Conservation (phyloP, 345 rosid species). For the Rhizophora apiculata region DNA sequence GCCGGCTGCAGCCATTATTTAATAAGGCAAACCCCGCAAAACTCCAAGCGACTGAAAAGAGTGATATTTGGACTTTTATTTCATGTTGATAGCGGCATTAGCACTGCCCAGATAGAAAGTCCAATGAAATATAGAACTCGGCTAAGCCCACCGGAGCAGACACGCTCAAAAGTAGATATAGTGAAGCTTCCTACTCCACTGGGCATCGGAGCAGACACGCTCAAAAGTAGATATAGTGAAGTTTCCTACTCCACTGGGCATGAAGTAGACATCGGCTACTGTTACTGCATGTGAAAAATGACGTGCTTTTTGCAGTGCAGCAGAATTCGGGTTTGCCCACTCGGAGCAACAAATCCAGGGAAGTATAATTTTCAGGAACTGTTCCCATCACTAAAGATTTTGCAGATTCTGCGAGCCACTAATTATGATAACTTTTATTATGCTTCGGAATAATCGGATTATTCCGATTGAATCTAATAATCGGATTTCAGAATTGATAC, state of each 20-base stretch:
- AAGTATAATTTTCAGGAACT: too few relatives aligned
- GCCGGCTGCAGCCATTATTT: not conserved
- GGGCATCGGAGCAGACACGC: too few relatives aligned
- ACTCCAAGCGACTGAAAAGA: not conserved
- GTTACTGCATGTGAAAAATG: not conserved
- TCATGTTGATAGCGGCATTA: not conserved
- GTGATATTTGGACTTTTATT: not conserved
- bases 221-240: too few relatives aligned
- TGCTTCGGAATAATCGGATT: too few relatives aligned
- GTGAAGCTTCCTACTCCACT: not conserved
- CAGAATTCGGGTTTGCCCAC: not conserved
- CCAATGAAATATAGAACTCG: not conserved
- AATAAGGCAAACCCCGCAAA: not conserved
- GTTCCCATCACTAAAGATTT: too few relatives aligned
- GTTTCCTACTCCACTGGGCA: not conserved
- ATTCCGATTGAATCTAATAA: too few relatives aligned
- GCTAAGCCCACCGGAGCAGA: too few relatives aligned
- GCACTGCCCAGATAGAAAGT: not conserved
- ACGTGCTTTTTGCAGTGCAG: not conserved
- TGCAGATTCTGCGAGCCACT: too few relatives aligned
- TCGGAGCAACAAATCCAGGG: not conserved
- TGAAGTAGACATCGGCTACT: not conserved
- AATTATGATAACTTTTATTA: too few relatives aligned
- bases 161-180: too few relatives aligned
- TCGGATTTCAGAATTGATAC: too few relatives aligned